phyloP scores from a whole-genome alignment of 2,329 filamentous ascomycete genomes.

The Keithomyces neogunnii region DNA sequence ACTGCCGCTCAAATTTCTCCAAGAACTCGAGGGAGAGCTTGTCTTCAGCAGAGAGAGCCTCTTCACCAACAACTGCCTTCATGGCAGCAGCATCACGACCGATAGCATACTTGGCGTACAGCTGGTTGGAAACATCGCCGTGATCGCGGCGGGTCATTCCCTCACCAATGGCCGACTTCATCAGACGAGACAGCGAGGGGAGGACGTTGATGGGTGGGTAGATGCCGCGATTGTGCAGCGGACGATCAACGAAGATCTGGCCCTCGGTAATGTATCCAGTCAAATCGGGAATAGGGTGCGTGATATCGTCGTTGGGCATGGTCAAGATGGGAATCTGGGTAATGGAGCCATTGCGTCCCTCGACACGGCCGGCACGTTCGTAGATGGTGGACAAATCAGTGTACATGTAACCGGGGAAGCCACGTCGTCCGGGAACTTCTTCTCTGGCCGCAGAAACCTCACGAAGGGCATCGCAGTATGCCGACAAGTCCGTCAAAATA shows the following conservation, averaged over 20 bases:
- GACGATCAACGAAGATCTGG: conserved; percentile 94
- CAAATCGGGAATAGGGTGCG: conserved; percentile 96
- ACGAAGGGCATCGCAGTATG: conserved; percentile 97
- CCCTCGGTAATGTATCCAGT: conserved; percentile 99
- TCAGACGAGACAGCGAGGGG: conserved; percentile 94
- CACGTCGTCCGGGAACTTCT: conserved; percentile 97
- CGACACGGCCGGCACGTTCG: conserved; percentile 95
- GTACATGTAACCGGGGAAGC: conserved; percentile 99
- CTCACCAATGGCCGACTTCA: conserved; percentile 99
- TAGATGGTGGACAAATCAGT: conserved; percentile 99
- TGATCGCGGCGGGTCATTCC: conserved; percentile 95
- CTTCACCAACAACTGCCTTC: conserved; percentile 99
- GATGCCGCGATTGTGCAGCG: conserved; percentile 90
- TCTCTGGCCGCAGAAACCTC: conserved; percentile 96
- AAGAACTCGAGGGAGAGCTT: conserved; percentile 97
- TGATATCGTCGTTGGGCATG: conserved; percentile 99
- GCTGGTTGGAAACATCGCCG: conserved; percentile 96
- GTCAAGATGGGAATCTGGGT: conserved; percentile 98
- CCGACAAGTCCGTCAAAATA: conserved; percentile 94
- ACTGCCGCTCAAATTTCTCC: conserved; percentile 95
- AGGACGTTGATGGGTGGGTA: conserved; percentile 99
- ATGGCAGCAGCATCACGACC: conserved; percentile 96
- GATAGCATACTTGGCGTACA: conserved; percentile 99
- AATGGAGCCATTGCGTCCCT: conserved; percentile 95
- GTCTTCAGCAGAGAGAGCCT: conserved; percentile 90